Evolutionary conservation across 2,329 filamentous ascomycete species (phyloP).

Genomic region (Colletotrichum sp.): DNA sequence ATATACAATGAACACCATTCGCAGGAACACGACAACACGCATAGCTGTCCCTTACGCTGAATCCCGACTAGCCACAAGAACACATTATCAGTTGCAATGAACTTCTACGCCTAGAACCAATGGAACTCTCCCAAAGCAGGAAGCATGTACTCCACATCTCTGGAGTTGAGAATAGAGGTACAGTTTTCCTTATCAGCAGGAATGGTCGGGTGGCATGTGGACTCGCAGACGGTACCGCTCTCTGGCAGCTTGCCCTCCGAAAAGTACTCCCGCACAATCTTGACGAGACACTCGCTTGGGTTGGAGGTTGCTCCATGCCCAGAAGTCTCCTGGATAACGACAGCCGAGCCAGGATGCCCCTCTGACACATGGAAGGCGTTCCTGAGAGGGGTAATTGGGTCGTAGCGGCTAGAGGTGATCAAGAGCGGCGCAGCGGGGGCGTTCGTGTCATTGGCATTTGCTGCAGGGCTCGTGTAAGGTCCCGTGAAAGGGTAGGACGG

Average conservation of each 20-base stretch:
- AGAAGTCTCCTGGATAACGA: neutral
- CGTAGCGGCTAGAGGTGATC: conserved; percentile 39
- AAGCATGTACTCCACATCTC: neutral
- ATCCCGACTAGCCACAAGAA: no score
- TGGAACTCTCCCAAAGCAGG: neutral
- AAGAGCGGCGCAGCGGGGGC: conserved; percentile 39
- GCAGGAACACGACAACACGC: no score
- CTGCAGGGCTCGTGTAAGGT: conserved; percentile 11
- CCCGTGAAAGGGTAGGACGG: conserved; percentile 35
- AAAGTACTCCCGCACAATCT: neutral
- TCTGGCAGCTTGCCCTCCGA: neutral
- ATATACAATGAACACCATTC: neutral
- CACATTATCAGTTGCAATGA: accelerated
- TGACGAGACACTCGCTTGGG: conserved; percentile 25
- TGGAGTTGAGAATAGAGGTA: neutral
- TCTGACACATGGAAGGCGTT: conserved; percentile 30
- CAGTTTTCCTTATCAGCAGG: neutral
- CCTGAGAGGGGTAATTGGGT: conserved; percentile 43
- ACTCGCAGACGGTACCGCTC: neutral
- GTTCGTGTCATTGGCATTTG: conserved; percentile 9
- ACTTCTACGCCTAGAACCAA: neutral
- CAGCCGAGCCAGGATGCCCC: neutral
- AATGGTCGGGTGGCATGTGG: neutral
- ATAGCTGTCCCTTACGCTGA: no score
- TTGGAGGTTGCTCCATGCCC: conserved; percentile 24